These are phyloP conservation scores for Sporisorium graminicola DNA, from an alignment of 1,284 basidiomycete genomes.

Conservation along the genomic window DNA sequence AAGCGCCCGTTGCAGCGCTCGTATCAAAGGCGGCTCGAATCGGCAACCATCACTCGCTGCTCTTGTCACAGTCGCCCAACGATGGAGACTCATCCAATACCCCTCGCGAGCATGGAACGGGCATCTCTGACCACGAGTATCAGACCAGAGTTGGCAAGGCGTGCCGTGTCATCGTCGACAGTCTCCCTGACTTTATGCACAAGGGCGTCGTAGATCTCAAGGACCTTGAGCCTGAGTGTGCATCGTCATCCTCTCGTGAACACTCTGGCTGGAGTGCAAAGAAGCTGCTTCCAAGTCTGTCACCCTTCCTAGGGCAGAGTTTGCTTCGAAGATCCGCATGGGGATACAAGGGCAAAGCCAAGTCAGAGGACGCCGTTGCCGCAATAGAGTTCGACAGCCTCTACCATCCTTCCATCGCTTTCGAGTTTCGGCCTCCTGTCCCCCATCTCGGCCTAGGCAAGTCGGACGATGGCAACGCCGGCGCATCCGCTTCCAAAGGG, in stretches of 20 bases:
- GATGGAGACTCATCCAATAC: not conserved
- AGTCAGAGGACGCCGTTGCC: not conserved
- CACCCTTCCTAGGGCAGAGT: constrained; percentile 44
- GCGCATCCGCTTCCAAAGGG: not conserved
- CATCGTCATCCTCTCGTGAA: not conserved
- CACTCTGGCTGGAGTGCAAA: constrained; percentile 17
- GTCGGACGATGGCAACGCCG: constrained; percentile 3
- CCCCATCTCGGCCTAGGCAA: constrained; percentile 37
- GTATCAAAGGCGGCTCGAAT: not conserved
- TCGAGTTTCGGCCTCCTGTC: constrained; percentile 51
- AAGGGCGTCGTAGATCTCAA: constrained; percentile 49
- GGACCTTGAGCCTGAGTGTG: constrained; percentile 27
- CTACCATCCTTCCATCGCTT: constrained; percentile 58
- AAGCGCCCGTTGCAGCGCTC: not conserved
- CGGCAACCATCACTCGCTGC: not conserved
- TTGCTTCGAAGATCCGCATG: constrained; percentile 23
- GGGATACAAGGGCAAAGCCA: constrained; percentile 17
- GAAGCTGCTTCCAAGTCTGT: constrained; percentile 24
- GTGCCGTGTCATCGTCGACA: constrained; percentile 45
- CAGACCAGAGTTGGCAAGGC: constrained; percentile 52
- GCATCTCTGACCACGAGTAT: constrained; percentile 55
- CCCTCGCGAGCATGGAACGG: not conserved
- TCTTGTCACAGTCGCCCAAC: constrained; percentile 8
- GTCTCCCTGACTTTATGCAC: constrained; percentile 51
- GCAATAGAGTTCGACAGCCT: constrained; percentile 37